Evolutionary conservation across 129 eudicot species (phyloP).

Genomic region (Pittosporum tobira): DNA sequence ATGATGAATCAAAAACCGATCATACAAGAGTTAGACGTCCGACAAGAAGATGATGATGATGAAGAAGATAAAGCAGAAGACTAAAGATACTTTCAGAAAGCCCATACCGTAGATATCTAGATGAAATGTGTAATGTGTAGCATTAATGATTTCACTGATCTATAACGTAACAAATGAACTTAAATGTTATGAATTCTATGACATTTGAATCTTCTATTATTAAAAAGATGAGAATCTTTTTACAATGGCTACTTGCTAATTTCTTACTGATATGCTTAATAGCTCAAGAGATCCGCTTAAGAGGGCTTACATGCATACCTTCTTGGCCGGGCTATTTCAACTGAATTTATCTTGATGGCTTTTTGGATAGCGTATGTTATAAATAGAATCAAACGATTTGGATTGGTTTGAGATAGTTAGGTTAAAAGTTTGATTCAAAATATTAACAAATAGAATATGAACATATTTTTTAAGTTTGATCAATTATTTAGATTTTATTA

Average conservation of each 20-base stretch:
- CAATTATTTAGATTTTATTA: too few relatives aligned
- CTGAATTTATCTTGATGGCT: too few relatives aligned
- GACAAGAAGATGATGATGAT: conserved; percentile 20
- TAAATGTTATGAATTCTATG: not conserved
- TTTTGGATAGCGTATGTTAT: too few relatives aligned
- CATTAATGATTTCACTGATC: conserved; percentile 5
- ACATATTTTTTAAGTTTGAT: too few relatives aligned
- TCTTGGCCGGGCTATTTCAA: too few relatives aligned
- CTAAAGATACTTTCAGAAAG: conserved; percentile 12
- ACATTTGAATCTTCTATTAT: not conserved
- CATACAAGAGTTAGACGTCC: conserved; percentile 18
- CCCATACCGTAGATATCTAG: conserved; percentile 22
- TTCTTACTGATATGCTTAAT: not conserved
- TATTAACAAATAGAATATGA: too few relatives aligned
- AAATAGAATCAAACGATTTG: too few relatives aligned
- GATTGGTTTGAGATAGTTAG: too few relatives aligned
- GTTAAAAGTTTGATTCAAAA: too few relatives aligned
- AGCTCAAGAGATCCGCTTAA: too few relatives aligned
- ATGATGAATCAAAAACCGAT: conserved; percentile 50
- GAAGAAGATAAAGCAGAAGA: conserved; percentile 13
- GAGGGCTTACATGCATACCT: too few relatives aligned
- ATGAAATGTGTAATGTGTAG: conserved; percentile 15
- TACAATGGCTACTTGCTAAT: not conserved
- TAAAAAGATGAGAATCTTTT: not conserved
- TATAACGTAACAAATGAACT: not conserved